Percentiles rank a stretch among this genome's conserved stretches.
Evolutionary conservation across 1,139 yeast species (phyloP).

Genomic region (Yamadazyma kanchanaburiensis): DNA sequence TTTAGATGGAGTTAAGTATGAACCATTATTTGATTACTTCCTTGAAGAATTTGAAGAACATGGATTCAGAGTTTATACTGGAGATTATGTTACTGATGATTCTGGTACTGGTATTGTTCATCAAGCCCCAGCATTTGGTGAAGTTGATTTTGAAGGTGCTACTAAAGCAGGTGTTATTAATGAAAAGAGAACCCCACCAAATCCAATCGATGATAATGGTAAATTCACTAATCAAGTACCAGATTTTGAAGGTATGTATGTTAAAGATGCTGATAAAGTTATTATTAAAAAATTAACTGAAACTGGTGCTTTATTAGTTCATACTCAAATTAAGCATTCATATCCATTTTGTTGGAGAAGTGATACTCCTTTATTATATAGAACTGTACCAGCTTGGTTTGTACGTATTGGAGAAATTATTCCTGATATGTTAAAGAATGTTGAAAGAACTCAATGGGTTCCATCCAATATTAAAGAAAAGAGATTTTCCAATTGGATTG

Average conservation of each 20-base stretch:
- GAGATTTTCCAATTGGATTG: constrained; percentile 96
- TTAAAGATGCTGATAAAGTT: constrained; percentile 91
- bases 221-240: constrained; percentile 70
- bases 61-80: constrained; percentile 80
- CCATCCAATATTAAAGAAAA: constrained; percentile 88
- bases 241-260: constrained; percentile 79
- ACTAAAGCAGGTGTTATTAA: constrained; percentile 69
- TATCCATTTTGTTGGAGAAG: constrained; percentile 99
- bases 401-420: constrained; percentile 83
- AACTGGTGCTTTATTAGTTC: constrained; percentile 69
- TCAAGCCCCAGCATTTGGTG: constrained; percentile 99
- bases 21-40: constrained; percentile 82
- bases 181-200: constrained; percentile 75
- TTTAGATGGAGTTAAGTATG: constrained; percentile 73
- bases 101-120: constrained; percentile 99
- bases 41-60: constrained; percentile 67
- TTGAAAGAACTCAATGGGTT: constrained; percentile 90
- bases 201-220: constrained; percentile 93
- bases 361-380: constrained; percentile 93
- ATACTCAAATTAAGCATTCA: constrained; percentile 86
- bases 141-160: constrained; percentile 90
- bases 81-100: constrained; percentile 83
- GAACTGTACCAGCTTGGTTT: constrained; percentile 99
- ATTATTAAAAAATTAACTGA: constrained; percentile 84
- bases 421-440: constrained; percentile 86